These are phyloP conservation scores for Kregervanrija delftensis DNA, from an alignment of 805 yeast species.

Conservation along the genomic window DNA sequence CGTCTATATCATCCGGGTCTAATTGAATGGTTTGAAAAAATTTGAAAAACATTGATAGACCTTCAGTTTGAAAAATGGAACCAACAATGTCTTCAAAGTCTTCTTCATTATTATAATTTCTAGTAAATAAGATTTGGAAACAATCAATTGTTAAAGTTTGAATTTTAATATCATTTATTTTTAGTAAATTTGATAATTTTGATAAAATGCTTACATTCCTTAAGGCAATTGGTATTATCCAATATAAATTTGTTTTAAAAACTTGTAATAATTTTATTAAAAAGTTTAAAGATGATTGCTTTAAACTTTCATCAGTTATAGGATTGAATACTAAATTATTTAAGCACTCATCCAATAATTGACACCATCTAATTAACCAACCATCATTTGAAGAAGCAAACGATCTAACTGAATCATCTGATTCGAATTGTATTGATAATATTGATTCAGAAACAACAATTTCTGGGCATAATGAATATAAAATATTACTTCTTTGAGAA, in stretches of 20 bases:
- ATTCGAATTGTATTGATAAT: conserved; percentile 56
- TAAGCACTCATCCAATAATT: conserved; percentile 40
- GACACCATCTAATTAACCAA: conserved; percentile 81
- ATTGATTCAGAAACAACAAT: conserved; percentile 67
- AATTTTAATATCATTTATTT: conserved; percentile 52
- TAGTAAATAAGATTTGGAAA: conserved; percentile 78
- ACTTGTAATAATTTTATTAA: conserved; percentile 70
- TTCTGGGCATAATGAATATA: conserved; percentile 79
- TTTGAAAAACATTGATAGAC: conserved; percentile 59
- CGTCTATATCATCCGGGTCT: conserved; percentile 62
- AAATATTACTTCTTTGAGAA: conserved; percentile 64
- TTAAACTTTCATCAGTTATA: background rate
- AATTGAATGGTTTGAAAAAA: conserved; percentile 58
- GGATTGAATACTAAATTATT: conserved; percentile 1
- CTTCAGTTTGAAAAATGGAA: conserved; percentile 64
- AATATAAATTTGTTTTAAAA: conserved; percentile 81
- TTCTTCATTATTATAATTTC: conserved; percentile 56
- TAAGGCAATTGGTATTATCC: conserved; percentile 79
- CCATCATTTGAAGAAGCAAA: conserved; percentile 74
- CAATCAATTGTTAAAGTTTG: conserved; percentile 86
- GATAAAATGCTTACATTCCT: conserved; percentile 58
- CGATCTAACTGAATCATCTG: conserved; percentile 51
- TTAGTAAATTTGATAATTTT: conserved; percentile 53
- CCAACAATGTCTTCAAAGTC: conserved; percentile 80
- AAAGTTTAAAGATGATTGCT: background rate